phyloP scores from a whole-genome alignment of 1,139 yeast species.

The Hemisphaericaspora xylanilytica region DNA sequence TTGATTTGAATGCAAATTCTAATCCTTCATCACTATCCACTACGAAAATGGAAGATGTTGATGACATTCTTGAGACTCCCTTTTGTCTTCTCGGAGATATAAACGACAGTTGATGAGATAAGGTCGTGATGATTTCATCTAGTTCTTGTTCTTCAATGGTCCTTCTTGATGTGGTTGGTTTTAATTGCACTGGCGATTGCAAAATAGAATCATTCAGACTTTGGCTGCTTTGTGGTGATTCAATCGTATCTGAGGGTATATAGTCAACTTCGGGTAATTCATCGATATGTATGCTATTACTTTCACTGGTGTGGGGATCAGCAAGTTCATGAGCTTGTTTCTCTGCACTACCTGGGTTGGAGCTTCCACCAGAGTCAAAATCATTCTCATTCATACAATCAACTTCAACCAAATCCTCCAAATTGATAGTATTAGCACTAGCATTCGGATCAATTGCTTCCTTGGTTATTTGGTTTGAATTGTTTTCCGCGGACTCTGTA shows the following conservation, averaged over 20 bases:
- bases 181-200: conserved; percentile 1
- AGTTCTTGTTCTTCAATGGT: neutral
- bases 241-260: neutral
- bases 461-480: neutral
- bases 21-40: conserved; percentile 26
- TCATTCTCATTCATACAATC: conserved; percentile 8
- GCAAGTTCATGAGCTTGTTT: too few species aligned
- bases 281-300: neutral
- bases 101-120: conserved; percentile 12
- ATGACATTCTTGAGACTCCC: conserved; percentile 20
- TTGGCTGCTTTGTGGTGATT: neutral
- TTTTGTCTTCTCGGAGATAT: conserved; percentile 18
- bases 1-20: conserved; percentile 32
- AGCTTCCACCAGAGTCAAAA: conserved; percentile 2
- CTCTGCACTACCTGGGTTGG: too few species aligned
- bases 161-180: conserved; percentile 2
- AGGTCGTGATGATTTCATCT: conserved; percentile 8
- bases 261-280: neutral
- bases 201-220: neutral
- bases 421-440: conserved; percentile 4
- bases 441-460: neutral
- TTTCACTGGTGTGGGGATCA: too few species aligned
- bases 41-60: conserved; percentile 22
- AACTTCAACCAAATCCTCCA: conserved; percentile 12
- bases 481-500: neutral